Conservation (phyloP, 306 rosid genomes). For the Malus sylvestris region DNA sequence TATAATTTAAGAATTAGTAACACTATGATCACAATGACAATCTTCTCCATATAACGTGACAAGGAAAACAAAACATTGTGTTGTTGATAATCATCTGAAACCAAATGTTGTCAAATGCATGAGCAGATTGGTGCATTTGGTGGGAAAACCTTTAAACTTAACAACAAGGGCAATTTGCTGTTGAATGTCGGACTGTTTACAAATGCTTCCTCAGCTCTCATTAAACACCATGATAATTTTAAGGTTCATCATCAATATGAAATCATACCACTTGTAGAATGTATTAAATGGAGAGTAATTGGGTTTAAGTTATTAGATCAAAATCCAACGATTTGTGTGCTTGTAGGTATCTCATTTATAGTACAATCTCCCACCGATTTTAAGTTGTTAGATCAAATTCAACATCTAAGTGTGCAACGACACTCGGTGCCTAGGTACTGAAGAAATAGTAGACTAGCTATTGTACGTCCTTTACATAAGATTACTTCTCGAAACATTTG, state of each 20-base stretch:
- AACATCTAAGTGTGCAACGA: background rate
- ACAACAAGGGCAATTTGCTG: conserved; percentile 1
- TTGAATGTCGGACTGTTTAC: conserved; percentile 20
- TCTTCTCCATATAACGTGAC: no score
- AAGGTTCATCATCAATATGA: background rate
- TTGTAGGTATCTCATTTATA: background rate
- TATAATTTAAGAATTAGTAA: no score
- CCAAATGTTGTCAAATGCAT: background rate
- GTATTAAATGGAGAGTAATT: background rate
- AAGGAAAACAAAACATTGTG: background rate
- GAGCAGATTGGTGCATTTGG: background rate
- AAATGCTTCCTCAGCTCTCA: conserved; percentile 24
- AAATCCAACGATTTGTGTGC: background rate
- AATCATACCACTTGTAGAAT: background rate
- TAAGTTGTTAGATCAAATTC: background rate
- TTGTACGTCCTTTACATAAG: background rate
- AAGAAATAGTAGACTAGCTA: no score
- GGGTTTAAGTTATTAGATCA: background rate
- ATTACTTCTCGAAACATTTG: background rate
- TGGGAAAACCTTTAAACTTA: conserved; percentile 13
- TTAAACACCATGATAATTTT: conserved; percentile 7
- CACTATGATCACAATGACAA: no score
- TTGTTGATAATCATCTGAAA: background rate
- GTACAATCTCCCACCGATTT: no score
- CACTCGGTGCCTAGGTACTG: no score